These are phyloP conservation scores for Fusarium tricinctum DNA, from an alignment of 2,329 filamentous ascomycete genomes.

Conservation along the genomic window DNA sequence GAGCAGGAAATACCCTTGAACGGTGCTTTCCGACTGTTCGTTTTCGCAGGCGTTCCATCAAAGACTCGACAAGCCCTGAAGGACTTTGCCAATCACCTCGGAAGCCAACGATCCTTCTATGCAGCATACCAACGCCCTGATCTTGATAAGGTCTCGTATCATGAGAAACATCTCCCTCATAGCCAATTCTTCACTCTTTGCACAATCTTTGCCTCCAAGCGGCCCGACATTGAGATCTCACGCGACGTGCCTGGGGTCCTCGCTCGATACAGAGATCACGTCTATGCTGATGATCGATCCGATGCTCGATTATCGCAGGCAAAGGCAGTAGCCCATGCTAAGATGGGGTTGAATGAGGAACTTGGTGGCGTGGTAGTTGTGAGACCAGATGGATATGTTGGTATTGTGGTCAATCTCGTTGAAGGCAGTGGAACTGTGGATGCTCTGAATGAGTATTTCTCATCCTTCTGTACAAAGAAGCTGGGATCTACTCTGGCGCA, in stretches of 20 bases:
- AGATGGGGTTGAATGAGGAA: slow-evolving; percentile 83
- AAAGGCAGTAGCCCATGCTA: slow-evolving; percentile 82
- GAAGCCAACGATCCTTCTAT: slow-evolving; percentile 79
- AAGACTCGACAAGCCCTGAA: slow-evolving; percentile 73
- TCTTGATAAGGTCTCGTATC: slow-evolving; percentile 74
- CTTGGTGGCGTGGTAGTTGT: slow-evolving; percentile 86
- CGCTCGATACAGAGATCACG: slow-evolving; percentile 81
- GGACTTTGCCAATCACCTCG: slow-evolving; percentile 77
- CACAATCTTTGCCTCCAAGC: slow-evolving; percentile 78
- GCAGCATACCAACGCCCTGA: slow-evolving; percentile 74
- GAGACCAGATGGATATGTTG: slow-evolving; percentile 88
- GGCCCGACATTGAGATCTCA: slow-evolving; percentile 79
- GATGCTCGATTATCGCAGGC: slow-evolving; percentile 78
- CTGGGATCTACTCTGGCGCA: slow-evolving; percentile 55
- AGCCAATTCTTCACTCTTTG: slow-evolving; percentile 84
- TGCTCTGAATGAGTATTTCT: slow-evolving; percentile 86
- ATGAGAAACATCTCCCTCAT: slow-evolving; percentile 88
- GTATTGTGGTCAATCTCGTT: slow-evolving; percentile 78
- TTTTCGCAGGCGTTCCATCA: slow-evolving; percentile 81
- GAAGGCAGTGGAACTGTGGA: slow-evolving; percentile 85
- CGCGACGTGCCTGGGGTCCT: slow-evolving; percentile 78
- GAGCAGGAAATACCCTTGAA: slow-evolving; percentile 93
- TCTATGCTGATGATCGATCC: slow-evolving; percentile 88
- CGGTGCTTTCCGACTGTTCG: slow-evolving; percentile 86
- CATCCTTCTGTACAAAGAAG: slow-evolving; percentile 76